phyloP scores from a whole-genome alignment of 2,329 filamentous ascomycete genomes.

The Incumbomyces delicatus region DNA sequence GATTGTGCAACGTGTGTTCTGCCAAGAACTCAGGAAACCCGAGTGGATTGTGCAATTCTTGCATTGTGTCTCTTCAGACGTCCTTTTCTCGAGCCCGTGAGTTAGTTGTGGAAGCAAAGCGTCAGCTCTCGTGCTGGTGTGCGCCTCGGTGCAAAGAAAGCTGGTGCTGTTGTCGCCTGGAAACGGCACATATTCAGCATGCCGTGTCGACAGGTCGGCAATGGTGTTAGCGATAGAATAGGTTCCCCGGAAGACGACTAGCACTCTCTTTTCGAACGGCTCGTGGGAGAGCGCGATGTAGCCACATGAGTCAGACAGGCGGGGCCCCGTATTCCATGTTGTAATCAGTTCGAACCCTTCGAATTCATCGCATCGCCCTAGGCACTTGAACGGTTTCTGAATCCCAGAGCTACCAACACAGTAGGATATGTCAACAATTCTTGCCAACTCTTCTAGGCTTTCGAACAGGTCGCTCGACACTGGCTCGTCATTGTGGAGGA shows the following conservation, averaged over 20 bases:
- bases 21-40: constrained; percentile 82
- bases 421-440: constrained; percentile 88
- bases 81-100: constrained; percentile 17
- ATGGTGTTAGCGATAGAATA: constrained; percentile 91
- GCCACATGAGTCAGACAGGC: constrained; percentile 84
- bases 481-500: neutral
- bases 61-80: constrained; percentile 44
- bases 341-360: constrained; percentile 65
- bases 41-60: constrained; percentile 84
- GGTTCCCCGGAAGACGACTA: constrained; percentile 87
- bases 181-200: constrained; percentile 86
- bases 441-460: constrained; percentile 76
- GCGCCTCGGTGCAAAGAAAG: constrained; percentile 13
- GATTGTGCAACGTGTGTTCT: constrained; percentile 59
- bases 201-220: constrained; percentile 76
- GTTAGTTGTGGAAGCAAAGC: constrained; percentile 13
- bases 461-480: constrained; percentile 60
- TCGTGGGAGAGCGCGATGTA: constrained; percentile 81
- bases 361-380: constrained; percentile 77
- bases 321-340: constrained; percentile 81
- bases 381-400: constrained; percentile 70
- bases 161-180: constrained; percentile 40
- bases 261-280: constrained; percentile 51
- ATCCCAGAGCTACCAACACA: constrained; percentile 83
- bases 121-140: constrained; percentile 5